A percentile compares a stretch with the other conserved stretches of the same genome.
These are phyloP conservation scores for Trichosporon asahii DNA, from an alignment of 1,284 basidiomycete species.

Conservation along the genomic window DNA sequence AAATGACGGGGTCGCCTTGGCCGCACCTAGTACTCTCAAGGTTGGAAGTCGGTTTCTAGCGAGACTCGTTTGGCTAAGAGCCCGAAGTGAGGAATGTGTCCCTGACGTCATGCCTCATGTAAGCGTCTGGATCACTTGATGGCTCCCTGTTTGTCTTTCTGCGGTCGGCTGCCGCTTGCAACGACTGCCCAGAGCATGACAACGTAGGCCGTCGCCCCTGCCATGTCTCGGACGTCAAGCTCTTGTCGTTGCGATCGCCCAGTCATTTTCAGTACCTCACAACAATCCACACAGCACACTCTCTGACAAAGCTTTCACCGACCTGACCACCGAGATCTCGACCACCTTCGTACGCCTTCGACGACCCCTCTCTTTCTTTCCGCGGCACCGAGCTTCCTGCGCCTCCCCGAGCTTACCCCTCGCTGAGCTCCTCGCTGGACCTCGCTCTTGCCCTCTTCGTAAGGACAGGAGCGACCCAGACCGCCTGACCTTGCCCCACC, in stretches of 20 bases:
- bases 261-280: background rate
- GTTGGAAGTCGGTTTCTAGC: background rate
- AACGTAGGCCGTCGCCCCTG: background rate
- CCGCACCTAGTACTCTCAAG: background rate
- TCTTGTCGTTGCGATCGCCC: background rate
- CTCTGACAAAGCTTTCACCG: background rate
- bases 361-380: background rate
- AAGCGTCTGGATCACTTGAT: background rate
- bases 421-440: background rate
- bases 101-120: background rate
- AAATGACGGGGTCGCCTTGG: too few relatives aligned
- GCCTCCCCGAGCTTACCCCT: background rate
- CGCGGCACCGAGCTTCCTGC: background rate
- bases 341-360: background rate
- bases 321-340: background rate
- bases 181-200: background rate
- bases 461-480: background rate
- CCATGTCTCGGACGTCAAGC: background rate
- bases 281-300: background rate
- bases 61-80: background rate
- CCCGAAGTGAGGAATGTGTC: background rate
- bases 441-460: background rate
- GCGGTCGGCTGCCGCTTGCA: background rate
- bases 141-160: background rate
- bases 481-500: background rate